A percentile compares a stretch with the other conserved stretches of the same genome.
These are phyloP conservation scores for Cutaneotrichosporon arboriforme DNA, from an alignment of 1,284 basidiomycete genomes.

Conservation along the genomic window DNA sequence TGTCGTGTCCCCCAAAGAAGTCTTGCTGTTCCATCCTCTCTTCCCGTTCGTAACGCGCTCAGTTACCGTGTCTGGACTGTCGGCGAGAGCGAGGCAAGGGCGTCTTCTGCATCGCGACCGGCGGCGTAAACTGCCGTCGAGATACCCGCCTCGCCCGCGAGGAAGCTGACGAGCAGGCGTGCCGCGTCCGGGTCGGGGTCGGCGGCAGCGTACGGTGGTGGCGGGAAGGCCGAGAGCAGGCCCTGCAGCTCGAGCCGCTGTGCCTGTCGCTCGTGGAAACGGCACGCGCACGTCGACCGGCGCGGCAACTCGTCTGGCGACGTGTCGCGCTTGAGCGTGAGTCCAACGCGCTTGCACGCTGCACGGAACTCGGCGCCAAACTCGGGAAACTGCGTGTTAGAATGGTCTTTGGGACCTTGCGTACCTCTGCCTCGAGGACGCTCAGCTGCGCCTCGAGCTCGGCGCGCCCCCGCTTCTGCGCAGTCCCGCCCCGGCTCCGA, in stretches of 20 bases:
- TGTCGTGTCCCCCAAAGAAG: no score
- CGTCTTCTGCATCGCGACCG: constrained; percentile 1
- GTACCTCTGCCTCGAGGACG: constrained; percentile 1
- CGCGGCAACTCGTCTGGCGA: neutral
- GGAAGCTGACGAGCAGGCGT: constrained; percentile 26
- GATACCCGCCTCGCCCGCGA: constrained; percentile 21
- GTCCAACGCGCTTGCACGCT: neutral
- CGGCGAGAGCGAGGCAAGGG: neutral
- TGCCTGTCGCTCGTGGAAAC: neutral
- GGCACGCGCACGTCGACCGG: neutral
- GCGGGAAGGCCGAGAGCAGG: constrained; percentile 14
- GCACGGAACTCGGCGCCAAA: constrained; percentile 6
- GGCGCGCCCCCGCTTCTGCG: neutral
- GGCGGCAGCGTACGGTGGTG: constrained; percentile 35
- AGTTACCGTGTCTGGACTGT: no score
- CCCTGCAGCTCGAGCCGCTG: neutral
- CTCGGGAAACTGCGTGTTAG: constrained; percentile 4
- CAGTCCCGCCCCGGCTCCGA: neutral
- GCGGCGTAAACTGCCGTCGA: neutral
- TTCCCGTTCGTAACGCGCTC: no score
- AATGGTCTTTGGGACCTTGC: neutral
- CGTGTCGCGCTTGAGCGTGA: neutral
- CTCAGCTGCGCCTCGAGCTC: neutral
- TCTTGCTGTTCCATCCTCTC: no score
- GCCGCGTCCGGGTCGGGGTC: constrained; percentile 40